phyloP scores from a whole-genome alignment of 495 filamentous ascomycete genomes.

The Hypoxylon crocopeplum region DNA sequence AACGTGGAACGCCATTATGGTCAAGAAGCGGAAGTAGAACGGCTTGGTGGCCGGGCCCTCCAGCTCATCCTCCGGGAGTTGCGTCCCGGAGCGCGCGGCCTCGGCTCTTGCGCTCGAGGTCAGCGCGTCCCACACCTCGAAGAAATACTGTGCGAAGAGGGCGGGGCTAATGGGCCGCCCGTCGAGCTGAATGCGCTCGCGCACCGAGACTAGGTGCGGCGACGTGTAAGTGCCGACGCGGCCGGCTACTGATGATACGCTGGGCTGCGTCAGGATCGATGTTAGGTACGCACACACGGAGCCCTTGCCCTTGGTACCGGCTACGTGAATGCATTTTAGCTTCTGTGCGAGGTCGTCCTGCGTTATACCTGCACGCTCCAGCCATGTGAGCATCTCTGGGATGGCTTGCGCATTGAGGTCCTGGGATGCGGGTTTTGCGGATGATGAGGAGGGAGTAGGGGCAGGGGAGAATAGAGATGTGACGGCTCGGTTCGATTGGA shows the following conservation, averaged over 20 bases:
- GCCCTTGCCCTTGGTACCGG: slow-evolving; percentile 70
- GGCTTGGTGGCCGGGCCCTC: slow-evolving; percentile 54
- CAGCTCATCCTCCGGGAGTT: slow-evolving; percentile 6
- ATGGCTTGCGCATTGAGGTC: slow-evolving; percentile 77
- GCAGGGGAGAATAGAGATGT: slow-evolving; percentile 43
- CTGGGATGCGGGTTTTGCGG: slow-evolving; percentile 1
- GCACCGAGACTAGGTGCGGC: slow-evolving; percentile 66
- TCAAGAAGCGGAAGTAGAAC: slow-evolving; percentile 64
- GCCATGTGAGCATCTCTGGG: slow-evolving; percentile 86
- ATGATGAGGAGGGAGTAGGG: neutral
- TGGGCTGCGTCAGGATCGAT: slow-evolving; percentile 50
- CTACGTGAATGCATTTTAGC: slow-evolving; percentile 61
- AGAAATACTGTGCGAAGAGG: slow-evolving; percentile 67
- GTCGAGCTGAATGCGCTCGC: slow-evolving; percentile 71
- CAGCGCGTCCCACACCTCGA: slow-evolving; percentile 68
- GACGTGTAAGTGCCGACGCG: slow-evolving; percentile 71
- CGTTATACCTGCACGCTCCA: slow-evolving; percentile 79
- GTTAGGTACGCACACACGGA: slow-evolving; percentile 57
- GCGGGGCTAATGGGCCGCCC: slow-evolving; percentile 55
- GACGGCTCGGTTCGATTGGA: slow-evolving; percentile 78
- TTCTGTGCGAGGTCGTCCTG: slow-evolving; percentile 38
- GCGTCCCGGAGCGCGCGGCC: slow-evolving; percentile 35
- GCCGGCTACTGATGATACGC: slow-evolving; percentile 9
- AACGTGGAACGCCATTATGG: slow-evolving; percentile 52
- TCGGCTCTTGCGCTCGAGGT: slow-evolving; percentile 47